Evolutionary conservation across 2,329 filamentous ascomycete genomes (phyloP).

Genomic region (Trichoderma harzianum): DNA sequence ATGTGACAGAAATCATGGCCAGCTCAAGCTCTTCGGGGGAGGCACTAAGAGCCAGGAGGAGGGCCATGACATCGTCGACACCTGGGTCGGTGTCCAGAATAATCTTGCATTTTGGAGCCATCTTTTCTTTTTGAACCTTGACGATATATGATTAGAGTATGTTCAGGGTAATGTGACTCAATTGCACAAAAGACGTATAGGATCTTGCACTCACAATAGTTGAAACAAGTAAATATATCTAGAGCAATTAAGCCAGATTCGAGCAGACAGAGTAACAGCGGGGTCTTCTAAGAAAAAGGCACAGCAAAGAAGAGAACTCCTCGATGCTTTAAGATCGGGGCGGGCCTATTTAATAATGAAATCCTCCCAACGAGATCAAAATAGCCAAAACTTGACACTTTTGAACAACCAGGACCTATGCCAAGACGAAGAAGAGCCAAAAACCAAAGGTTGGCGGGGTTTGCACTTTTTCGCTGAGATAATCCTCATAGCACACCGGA

Average conservation of each 20-base stretch:
- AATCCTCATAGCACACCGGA: neutral
- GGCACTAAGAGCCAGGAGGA: conserved; percentile 81
- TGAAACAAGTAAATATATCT: neutral
- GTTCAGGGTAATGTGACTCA: neutral
- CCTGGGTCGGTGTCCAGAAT: conserved; percentile 84
- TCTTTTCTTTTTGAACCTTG: neutral
- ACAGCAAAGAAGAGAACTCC: neutral
- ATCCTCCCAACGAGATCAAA: neutral
- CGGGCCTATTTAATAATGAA: neutral
- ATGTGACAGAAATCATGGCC: conserved; percentile 81
- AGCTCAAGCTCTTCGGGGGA: conserved; percentile 82
- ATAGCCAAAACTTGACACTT: neutral
- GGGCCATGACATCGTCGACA: conserved; percentile 85
- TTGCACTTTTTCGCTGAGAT: neutral
- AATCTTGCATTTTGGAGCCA: conserved; percentile 55
- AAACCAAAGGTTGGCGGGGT: neutral
- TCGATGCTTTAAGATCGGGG: neutral
- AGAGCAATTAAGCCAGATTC: neutral
- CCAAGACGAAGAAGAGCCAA: neutral
- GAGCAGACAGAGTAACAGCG: neutral
- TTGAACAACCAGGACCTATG: neutral
- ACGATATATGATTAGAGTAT: neutral
- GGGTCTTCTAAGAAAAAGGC: neutral
- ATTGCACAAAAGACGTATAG: neutral
- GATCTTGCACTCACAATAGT: neutral